A percentile compares a stretch with the other conserved stretches of the same genome.
These are phyloP conservation scores for Crepidotus sp. DNA, from an alignment of 1,284 basidiomycete genomes.

Conservation along the genomic window DNA sequence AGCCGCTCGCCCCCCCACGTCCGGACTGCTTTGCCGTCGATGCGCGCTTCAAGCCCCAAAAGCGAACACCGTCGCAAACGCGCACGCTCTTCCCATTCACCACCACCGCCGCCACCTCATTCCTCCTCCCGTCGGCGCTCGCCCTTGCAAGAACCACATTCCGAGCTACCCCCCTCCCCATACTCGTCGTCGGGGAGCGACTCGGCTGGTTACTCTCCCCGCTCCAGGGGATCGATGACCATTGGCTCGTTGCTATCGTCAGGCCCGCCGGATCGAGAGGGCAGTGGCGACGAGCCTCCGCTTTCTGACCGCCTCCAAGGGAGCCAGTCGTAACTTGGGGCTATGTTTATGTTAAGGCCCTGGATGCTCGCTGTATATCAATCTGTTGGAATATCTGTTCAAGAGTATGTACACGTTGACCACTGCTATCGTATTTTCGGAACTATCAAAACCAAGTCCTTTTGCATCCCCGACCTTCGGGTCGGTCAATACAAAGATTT, in stretches of 20 bases:
- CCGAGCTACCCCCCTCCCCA: slow-evolving; percentile 36
- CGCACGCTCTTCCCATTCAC: slow-evolving; percentile 33
- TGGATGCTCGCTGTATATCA: slow-evolving; percentile 2
- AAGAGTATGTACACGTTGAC: background rate
- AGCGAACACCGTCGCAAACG: slow-evolving; percentile 37
- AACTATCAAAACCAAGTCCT: background rate
- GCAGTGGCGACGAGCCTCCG: slow-evolving; percentile 17
- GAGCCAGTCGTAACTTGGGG: slow-evolving; percentile 20
- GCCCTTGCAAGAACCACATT: slow-evolving; percentile 3
- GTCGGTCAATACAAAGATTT: background rate
- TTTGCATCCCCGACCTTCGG: background rate
- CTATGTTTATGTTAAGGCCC: background rate
- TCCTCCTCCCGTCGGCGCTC: slow-evolving; percentile 2
- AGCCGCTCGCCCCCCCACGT: slow-evolving; percentile 29
- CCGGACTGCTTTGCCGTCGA: slow-evolving; percentile 23
- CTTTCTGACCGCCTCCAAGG: slow-evolving; percentile 25
- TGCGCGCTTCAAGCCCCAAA: slow-evolving; percentile 25
- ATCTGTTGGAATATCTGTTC: slow-evolving; percentile 1
- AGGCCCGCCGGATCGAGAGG: slow-evolving; percentile 14
- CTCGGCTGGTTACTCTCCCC: slow-evolving; percentile 38
- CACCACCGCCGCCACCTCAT: slow-evolving; percentile 26
- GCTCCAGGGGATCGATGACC: slow-evolving; percentile 40
- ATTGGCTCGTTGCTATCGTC: slow-evolving; percentile 38
- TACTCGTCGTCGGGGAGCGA: slow-evolving; percentile 40
- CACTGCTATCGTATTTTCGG: background rate